Evolutionary conservation across 129 eudicot species (phyloP).

Genomic region (Flaveria ramosissima): DNA sequence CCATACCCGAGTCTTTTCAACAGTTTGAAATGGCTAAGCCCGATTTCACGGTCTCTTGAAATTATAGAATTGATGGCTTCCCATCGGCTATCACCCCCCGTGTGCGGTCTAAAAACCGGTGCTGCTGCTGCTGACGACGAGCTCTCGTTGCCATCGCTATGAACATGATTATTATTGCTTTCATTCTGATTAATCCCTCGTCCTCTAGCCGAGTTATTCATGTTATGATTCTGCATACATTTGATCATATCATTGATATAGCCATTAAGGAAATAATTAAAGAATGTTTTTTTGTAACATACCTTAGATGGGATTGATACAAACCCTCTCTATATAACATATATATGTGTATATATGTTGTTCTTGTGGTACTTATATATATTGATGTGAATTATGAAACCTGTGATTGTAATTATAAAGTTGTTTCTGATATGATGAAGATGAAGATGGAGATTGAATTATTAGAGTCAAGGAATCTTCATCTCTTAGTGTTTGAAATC

Average conservation of each 20-base stretch:
- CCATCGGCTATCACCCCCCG: conserved; percentile 86
- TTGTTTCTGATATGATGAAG: not conserved
- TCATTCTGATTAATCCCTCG: not conserved
- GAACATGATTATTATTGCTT: conserved; percentile 12
- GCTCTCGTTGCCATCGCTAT: conserved; percentile 59
- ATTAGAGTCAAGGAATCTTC: conserved; percentile 23
- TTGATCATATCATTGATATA: not conserved
- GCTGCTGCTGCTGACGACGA: conserved; percentile 17
- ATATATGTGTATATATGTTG: not conserved
- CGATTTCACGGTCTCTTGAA: conserved; percentile 57
- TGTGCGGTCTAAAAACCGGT: conserved; percentile 58
- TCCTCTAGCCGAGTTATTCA: conserved; percentile 32
- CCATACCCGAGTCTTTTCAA: conserved; percentile 75
- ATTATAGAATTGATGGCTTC: conserved; percentile 60
- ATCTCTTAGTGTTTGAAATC: conserved; percentile 28
- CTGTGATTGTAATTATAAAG: not conserved
- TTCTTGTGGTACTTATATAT: not conserved
- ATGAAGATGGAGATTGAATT: conserved; percentile 16
- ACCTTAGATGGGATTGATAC: conserved; percentile 16
- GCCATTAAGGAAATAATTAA: not conserved
- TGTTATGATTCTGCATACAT: conserved; percentile 15
- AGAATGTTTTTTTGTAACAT: too few relatives aligned
- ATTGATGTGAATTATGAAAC: too few relatives aligned
- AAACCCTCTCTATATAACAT: not conserved
- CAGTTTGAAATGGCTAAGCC: conserved; percentile 63